Conservation (phyloP, 2,329 filamentous ascomycete species). For the Neocucurbitaria cava region DNA sequence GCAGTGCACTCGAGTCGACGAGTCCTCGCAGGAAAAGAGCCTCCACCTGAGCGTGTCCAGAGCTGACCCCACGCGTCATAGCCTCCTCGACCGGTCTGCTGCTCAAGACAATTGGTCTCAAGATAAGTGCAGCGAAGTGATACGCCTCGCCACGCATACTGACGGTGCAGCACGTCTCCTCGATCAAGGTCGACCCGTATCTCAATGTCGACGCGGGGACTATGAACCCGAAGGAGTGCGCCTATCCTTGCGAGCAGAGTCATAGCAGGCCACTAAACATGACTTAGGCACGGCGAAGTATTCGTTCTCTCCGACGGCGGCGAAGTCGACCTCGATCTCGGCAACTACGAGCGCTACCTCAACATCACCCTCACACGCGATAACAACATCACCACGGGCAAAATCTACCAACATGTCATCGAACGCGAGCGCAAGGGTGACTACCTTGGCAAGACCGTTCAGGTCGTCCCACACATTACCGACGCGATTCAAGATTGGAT, state of each 20-base stretch:
- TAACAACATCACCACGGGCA: constrained; percentile 97
- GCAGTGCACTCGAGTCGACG: constrained; percentile 6
- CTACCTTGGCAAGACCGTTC: constrained; percentile 87
- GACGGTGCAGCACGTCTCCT: constrained; percentile 61
- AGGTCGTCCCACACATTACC: constrained; percentile 92
- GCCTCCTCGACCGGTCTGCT: constrained; percentile 76
- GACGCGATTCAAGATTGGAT: constrained; percentile 94
- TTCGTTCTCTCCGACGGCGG: constrained; percentile 87
- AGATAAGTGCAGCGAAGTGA: constrained; percentile 62
- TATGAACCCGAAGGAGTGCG: constrained; percentile 70
- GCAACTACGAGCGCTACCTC: constrained; percentile 82
- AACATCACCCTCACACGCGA: constrained; percentile 81
- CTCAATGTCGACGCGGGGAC: constrained; percentile 79
- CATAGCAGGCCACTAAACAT: constrained; percentile 17
- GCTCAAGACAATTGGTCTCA: constrained; percentile 80
- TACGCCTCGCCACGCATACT: constrained; percentile 30
- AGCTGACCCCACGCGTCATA: constrained; percentile 48
- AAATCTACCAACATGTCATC: constrained; percentile 91
- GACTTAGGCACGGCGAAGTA: constrained; percentile 78
- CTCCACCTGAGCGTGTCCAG: constrained; percentile 4
- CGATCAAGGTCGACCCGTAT: constrained; percentile 76
- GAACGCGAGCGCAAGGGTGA: constrained; percentile 74
- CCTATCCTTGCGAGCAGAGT: not conserved
- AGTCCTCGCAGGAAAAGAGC: not conserved
- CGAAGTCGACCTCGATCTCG: constrained; percentile 76